phyloP scores from a whole-genome alignment of 257 asterid species.

The Anisodus tanguticus region DNA sequence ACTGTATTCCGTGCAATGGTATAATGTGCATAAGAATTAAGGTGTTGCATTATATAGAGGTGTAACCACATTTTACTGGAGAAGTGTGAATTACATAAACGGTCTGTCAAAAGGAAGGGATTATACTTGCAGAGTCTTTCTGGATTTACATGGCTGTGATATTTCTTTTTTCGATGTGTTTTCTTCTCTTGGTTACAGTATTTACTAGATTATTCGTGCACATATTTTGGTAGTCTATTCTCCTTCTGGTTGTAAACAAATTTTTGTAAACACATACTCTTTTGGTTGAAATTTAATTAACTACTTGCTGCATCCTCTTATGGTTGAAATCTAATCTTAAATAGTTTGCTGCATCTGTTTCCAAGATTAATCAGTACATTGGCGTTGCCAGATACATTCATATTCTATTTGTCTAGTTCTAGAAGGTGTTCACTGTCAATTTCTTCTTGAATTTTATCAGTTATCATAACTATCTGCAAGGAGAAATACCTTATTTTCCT shows the following conservation, averaged over 20 bases:
- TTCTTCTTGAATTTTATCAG: neutral
- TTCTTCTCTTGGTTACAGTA: slow-evolving; percentile 12
- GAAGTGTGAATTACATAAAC: neutral
- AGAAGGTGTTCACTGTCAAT: slow-evolving; percentile 13
- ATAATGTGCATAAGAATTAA: neutral
- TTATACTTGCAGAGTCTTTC: neutral
- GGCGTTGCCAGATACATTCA: neutral
- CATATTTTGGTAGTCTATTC: neutral
- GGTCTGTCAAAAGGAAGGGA: neutral
- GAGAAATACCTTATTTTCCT: neutral
- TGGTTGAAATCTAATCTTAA: neutral
- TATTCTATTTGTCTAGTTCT: neutral
- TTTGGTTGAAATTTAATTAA: neutral
- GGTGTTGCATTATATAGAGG: neutral
- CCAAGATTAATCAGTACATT: neutral
- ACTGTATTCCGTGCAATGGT: neutral
- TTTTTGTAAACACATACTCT: neutral
- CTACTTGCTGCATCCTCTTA: neutral
- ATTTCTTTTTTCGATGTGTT: neutral
- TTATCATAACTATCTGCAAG: neutral
- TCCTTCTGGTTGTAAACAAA: neutral
- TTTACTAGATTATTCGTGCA: neutral
- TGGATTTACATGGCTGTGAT: neutral
- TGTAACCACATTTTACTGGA: neutral
- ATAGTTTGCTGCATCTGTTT: neutral